Base-by-base conservation (phyloP, 176 grass and related monocot genomes). In the Oryza rufipogon region DNA sequence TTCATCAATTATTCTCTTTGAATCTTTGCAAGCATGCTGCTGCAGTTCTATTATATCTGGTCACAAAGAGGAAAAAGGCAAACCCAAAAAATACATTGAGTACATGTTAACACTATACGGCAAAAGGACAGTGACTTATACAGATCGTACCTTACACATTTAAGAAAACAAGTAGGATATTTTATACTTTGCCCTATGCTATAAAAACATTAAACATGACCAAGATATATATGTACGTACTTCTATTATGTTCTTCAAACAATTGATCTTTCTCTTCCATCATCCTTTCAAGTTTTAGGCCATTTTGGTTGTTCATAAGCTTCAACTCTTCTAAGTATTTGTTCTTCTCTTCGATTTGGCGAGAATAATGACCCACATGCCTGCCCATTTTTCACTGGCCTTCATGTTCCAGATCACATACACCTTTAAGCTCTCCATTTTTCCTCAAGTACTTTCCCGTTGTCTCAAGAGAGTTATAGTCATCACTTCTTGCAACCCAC, bases 361-460 rank as follows among this genome's bases (percentile, higher is more conserved):
- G 56, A 61, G 66, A 33, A 66, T 86, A 87, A 77, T 76, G 42
- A 80, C 78, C 84, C 15, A 94, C 75, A 80, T 77, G 78, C 66
- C 45, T 86, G 7, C 44, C 70, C 60, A 20, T 89, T 52, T 89
- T 63, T 34, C 70, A 39, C 16, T 52, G 20, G 68, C 80, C 75
- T 46, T 87, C 89, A 71, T 8, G 72, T 68, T 83, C 68, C 76
- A 83, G 84, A 7, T 90, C 89, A 68, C 22, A 48, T 23, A 94
- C 41, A 76, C 47, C 85, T 88, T 72, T 89, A 46, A 94, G 45
- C 69, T 80, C 79, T 64, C 87, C 89, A 85, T 85, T 85, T 60
- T 89, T 85, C 44, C 75, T 79, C 33, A 94, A 70, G 80, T 91
- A 75, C 52, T 86, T 74, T 47, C 89, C 92, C 80, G 87, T 66